Conservation (phyloP, 371 early-diverging fungal species). For the Dichotomocladium elegans region DNA sequence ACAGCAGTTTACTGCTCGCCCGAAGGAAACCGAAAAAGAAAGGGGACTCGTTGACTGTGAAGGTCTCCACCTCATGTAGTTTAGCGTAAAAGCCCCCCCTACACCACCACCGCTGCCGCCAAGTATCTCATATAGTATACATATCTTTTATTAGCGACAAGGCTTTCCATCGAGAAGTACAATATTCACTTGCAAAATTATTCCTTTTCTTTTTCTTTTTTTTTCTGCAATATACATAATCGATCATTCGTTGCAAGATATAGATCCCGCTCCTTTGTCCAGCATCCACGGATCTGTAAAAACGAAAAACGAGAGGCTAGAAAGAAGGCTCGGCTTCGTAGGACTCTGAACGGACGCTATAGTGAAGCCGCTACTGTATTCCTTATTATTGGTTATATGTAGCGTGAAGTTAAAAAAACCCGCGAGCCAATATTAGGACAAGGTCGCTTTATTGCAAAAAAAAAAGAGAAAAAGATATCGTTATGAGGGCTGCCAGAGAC, state of each 20-base stretch:
- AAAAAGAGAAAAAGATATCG: background rate
- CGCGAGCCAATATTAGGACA: too few relatives aligned
- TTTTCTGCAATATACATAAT: background rate
- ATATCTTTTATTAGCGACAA: background rate
- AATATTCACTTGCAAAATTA: background rate
- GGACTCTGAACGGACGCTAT: background rate
- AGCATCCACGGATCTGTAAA: too few relatives aligned
- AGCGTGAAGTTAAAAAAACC: background rate
- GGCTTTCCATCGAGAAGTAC: background rate
- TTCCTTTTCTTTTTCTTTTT: background rate
- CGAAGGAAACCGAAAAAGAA: too few relatives aligned
- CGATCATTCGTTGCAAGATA: background rate
- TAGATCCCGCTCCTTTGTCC: too few relatives aligned
- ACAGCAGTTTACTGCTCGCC: background rate
- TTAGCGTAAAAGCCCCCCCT: background rate
- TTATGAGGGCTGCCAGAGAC: slow-evolving; percentile 54
- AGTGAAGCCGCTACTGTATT: background rate
- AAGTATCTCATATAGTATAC: background rate
- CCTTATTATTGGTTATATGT: background rate
- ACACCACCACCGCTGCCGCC: background rate
- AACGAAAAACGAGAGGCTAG: too few relatives aligned
- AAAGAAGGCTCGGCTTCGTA: background rate
- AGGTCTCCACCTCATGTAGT: too few relatives aligned
- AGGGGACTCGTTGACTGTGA: background rate
- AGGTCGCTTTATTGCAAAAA: background rate